These are phyloP conservation scores for Dendrostoma leiphaemia DNA, from an alignment of 2,329 filamentous ascomycete genomes.

Conservation along the genomic window DNA sequence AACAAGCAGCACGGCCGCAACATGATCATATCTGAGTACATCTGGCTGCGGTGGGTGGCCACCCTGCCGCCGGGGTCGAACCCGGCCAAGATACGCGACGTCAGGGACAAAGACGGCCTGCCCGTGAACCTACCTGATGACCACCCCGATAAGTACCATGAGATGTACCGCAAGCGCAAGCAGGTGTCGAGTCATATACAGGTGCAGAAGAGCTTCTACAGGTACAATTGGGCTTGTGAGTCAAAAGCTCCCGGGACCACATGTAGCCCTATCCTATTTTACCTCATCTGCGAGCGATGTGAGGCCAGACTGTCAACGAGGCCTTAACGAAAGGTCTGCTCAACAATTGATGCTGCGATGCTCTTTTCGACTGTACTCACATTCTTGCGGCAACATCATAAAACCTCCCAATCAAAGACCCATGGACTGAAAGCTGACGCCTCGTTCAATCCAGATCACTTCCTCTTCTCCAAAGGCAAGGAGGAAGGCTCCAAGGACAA, in stretches of 20 bases:
- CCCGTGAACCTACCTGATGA: constrained; percentile 28
- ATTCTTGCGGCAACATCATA: neutral
- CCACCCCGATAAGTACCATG: constrained; percentile 27
- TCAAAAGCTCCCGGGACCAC: too few relatives aligned
- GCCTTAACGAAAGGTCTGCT: too few relatives aligned
- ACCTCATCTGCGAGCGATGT: too few relatives aligned
- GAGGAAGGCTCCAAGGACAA: constrained; percentile 47
- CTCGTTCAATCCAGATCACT: constrained; percentile 45
- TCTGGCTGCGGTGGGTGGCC: constrained; percentile 52
- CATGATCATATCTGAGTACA: constrained; percentile 68
- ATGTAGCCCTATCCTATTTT: neutral
- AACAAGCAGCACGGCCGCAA: constrained; percentile 65
- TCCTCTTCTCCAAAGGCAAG: constrained; percentile 57
- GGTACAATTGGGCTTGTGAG: constrained; percentile 62
- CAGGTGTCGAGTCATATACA: constrained; percentile 71
- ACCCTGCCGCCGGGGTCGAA: constrained; percentile 40
- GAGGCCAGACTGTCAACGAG: too few relatives aligned
- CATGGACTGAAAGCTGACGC: constrained; percentile 19
- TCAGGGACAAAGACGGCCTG: constrained; percentile 26
- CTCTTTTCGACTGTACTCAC: too few relatives aligned
- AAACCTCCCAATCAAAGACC: neutral
- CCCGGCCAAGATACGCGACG: constrained; percentile 26
- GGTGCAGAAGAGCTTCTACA: constrained; percentile 66
- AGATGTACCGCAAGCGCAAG: constrained; percentile 45
- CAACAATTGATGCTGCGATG: too few relatives aligned